Conservation (phyloP, 192 early-diverging fungal species). For the Linnemannia zychae region DNA sequence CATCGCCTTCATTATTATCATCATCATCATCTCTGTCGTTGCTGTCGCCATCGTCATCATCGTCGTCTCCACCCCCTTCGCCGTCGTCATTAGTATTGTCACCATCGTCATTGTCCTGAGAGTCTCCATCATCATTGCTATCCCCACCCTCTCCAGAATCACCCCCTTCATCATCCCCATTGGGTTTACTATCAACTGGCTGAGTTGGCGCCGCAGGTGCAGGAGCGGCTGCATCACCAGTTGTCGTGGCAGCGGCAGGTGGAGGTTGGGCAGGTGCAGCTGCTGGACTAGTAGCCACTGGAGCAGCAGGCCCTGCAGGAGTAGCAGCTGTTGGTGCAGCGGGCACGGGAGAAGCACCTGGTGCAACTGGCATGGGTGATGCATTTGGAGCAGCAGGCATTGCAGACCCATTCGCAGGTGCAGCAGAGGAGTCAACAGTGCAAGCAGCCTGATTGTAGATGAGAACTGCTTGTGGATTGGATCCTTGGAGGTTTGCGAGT, state of each 20-base stretch:
- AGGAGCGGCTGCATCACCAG: not conserved
- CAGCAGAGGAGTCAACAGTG: not conserved
- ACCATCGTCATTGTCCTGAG: not conserved
- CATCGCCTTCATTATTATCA: no score
- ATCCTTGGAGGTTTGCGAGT: slow-evolving; percentile 29
- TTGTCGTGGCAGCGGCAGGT: not conserved
- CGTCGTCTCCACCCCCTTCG: not conserved
- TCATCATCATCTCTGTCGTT: not conserved
- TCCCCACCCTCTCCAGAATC: not conserved
- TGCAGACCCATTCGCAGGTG: not conserved
- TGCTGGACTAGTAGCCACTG: not conserved
- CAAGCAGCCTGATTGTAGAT: slow-evolving; percentile 43
- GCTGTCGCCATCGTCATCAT: not conserved
- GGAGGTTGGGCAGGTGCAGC: not conserved
- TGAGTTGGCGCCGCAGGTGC: not conserved
- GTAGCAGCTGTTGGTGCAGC: not conserved
- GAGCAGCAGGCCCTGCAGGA: not conserved
- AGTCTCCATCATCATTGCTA: not conserved
- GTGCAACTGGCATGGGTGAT: not conserved
- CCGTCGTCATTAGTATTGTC: not conserved
- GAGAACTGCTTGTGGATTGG: slow-evolving; percentile 47
- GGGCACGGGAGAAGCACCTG: not conserved
- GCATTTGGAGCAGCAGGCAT: not conserved
- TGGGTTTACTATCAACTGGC: not conserved
- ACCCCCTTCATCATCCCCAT: not conserved